Conservation (phyloP, 768 basidiomycete species). For the Clitopilus hobsonii region DNA sequence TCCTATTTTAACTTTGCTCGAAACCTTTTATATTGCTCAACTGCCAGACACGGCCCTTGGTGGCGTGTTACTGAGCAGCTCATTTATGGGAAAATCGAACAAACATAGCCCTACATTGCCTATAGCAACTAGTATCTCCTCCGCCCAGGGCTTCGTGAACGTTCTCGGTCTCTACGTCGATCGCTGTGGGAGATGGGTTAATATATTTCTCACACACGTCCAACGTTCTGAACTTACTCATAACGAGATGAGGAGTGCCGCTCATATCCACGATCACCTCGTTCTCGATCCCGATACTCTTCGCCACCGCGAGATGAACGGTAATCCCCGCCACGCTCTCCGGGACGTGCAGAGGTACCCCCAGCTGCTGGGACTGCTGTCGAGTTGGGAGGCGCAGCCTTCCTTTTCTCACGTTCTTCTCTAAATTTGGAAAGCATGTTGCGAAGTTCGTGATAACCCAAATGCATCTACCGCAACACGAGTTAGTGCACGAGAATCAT, state of each 20-base stretch:
- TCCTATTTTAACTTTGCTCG: too few species aligned
- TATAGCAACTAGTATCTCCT: slow-evolving; percentile 50
- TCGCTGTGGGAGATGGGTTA: slow-evolving; percentile 41
- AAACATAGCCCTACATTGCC: slow-evolving; percentile 1
- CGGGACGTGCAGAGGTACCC: slow-evolving; percentile 37
- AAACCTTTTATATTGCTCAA: not conserved
- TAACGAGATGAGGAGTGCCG: slow-evolving; percentile 66
- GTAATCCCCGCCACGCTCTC: slow-evolving; percentile 40
- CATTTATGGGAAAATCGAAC: not conserved
- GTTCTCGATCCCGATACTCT: slow-evolving; percentile 60
- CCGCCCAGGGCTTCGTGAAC: slow-evolving; percentile 67
- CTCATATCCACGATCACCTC: slow-evolving; percentile 63
- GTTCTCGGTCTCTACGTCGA: slow-evolving; percentile 68
- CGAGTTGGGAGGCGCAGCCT: slow-evolving; percentile 44
- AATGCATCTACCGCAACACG: slow-evolving; percentile 75
- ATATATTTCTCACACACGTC: slow-evolving; percentile 17
- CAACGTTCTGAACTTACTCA: slow-evolving; percentile 48
- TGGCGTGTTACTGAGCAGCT: not conserved
- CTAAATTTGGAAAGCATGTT: slow-evolving; percentile 89
- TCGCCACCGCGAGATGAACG: slow-evolving; percentile 59
- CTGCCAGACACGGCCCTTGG: not conserved
- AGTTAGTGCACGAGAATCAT: slow-evolving; percentile 17
- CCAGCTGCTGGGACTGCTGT: slow-evolving; percentile 32
- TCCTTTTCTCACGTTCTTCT: slow-evolving; percentile 85
- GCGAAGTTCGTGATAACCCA: slow-evolving; percentile 97